Evolutionary conservation across 768 basidiomycete genomes (phyloP).

Genomic region (Lanmaoa pseudosensibilis): DNA sequence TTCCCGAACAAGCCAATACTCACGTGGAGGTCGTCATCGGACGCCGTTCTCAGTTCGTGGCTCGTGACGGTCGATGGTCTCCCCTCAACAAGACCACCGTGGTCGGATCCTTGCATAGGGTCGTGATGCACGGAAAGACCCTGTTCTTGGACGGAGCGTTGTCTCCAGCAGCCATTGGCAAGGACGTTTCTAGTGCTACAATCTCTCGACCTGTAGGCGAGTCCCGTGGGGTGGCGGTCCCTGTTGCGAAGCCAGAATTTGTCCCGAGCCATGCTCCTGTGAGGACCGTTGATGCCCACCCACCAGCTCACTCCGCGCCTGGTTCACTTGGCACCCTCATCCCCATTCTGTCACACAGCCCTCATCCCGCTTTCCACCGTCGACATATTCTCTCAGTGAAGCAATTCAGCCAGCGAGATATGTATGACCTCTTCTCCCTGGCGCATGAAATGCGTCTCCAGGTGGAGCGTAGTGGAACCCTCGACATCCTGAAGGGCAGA

Average conservation of each 20-base stretch:
- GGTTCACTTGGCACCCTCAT: slow-evolving; percentile 14
- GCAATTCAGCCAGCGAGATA: slow-evolving; percentile 85
- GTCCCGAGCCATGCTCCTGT: slow-evolving; percentile 32
- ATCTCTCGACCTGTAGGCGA: slow-evolving; percentile 43
- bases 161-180: slow-evolving; percentile 58
- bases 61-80: slow-evolving; percentile 68
- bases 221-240: slow-evolving; percentile 21
- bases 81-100: slow-evolving; percentile 66
- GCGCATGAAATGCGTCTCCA: slow-evolving; percentile 97
- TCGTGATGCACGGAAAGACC: slow-evolving; percentile 87
- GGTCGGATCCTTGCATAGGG: slow-evolving; percentile 82
- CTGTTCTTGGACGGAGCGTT: slow-evolving; percentile 84
- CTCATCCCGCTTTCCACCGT: slow-evolving; percentile 88
- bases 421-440: slow-evolving; percentile 91
- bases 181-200: slow-evolving; percentile 67
- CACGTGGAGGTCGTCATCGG: slow-evolving; percentile 92
- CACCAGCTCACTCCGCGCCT: slow-evolving; percentile 10
- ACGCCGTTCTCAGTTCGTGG: slow-evolving; percentile 59
- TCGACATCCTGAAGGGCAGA: slow-evolving; percentile 89
- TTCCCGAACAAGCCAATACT: slow-evolving; percentile 83
- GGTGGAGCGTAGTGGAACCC: slow-evolving; percentile 84
- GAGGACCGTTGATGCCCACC: slow-evolving; percentile 32
- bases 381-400: slow-evolving; percentile 94
- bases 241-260: slow-evolving; percentile 28
- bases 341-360: slow-evolving; percentile 29